Conservation (phyloP, 2,329 filamentous ascomycete species). For the Pseudodiploospora longispora region DNA sequence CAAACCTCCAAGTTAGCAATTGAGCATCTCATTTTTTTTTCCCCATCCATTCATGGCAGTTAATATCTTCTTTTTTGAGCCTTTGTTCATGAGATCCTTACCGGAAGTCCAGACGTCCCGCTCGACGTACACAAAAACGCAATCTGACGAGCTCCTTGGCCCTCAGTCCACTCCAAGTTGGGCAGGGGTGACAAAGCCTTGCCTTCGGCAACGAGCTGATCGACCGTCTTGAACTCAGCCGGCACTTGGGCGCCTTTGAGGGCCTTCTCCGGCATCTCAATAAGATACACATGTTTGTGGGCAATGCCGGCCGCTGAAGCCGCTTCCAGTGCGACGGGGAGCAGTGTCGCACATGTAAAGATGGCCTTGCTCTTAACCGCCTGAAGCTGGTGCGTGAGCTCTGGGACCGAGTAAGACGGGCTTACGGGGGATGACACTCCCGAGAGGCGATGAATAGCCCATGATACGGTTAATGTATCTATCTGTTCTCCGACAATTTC, state of each 20-base stretch:
- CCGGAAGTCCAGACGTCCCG: constrained; percentile 64
- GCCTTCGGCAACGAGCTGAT: constrained; percentile 54
- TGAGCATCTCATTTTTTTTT: no score
- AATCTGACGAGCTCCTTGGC: constrained; percentile 53
- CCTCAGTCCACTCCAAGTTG: constrained; percentile 46
- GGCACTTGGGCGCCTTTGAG: constrained; percentile 56
- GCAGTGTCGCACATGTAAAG: constrained; percentile 60
- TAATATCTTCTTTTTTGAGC: no score
- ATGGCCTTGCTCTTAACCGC: constrained; percentile 56
- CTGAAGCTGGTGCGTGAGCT: constrained; percentile 60
- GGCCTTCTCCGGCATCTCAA: constrained; percentile 49
- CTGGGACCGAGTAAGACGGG: constrained; percentile 57
- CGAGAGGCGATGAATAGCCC: constrained; percentile 58
- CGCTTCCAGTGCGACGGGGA: constrained; percentile 54
- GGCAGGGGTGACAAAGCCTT: constrained; percentile 30
- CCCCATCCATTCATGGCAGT: no score
- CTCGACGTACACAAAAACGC: constrained; percentile 68
- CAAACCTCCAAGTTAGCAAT: no score
- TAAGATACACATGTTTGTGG: constrained; percentile 53
- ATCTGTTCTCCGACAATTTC: constrained; percentile 49
- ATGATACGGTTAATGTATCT: constrained; percentile 43
- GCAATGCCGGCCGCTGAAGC: constrained; percentile 53
- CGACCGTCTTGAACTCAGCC: constrained; percentile 55
- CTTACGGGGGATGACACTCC: constrained; percentile 64
- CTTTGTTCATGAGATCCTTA: constrained; percentile 21